Percentiles rank a stretch among this genome's conserved stretches.
Conservation (phyloP, 2,329 filamentous ascomycete genomes). For the Penicillium rolfsii region DNA sequence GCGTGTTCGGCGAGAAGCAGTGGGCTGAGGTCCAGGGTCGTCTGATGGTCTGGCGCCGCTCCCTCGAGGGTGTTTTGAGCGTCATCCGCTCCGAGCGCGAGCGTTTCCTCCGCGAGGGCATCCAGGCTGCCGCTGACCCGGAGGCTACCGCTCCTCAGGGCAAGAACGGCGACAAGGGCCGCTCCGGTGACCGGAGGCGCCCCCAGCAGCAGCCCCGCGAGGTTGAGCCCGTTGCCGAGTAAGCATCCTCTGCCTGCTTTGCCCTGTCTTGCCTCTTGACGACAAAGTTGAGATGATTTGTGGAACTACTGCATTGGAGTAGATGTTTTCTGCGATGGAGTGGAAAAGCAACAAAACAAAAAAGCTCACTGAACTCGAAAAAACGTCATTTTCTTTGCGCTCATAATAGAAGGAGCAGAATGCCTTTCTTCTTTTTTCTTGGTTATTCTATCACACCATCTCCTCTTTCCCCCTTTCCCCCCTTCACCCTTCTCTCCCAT, state of each 20-base stretch:
- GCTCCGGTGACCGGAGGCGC: constrained; percentile 39
- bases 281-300: constrained; percentile 9
- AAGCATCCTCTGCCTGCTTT: constrained; percentile 11
- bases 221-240: constrained; percentile 40
- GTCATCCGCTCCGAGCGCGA: constrained; percentile 81
- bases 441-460: not conserved
- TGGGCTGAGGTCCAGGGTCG: constrained; percentile 92
- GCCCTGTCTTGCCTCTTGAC: not conserved
- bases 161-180: constrained; percentile 35
- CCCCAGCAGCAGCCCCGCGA: constrained; percentile 39
- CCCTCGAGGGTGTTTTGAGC: constrained; percentile 74
- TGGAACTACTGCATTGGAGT: constrained; percentile 24
- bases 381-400: constrained; percentile 21
- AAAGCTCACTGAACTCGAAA: constrained; percentile 29
- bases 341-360: constrained; percentile 2
- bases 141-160: constrained; percentile 33
- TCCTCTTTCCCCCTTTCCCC: not conserved
- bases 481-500: not conserved
- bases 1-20: constrained; percentile 96
- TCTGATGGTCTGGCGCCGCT: constrained; percentile 87
- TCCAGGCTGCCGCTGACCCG: constrained; percentile 59
- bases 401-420: constrained; percentile 30
- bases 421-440: constrained; percentile 12
- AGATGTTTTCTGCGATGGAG: constrained; percentile 28
- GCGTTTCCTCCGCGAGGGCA: constrained; percentile 71